Percentiles rank a stretch among this genome's conserved stretches.
Conservation (phyloP, 371 early-diverging fungal species). For the Umbelopsis sp. region DNA sequence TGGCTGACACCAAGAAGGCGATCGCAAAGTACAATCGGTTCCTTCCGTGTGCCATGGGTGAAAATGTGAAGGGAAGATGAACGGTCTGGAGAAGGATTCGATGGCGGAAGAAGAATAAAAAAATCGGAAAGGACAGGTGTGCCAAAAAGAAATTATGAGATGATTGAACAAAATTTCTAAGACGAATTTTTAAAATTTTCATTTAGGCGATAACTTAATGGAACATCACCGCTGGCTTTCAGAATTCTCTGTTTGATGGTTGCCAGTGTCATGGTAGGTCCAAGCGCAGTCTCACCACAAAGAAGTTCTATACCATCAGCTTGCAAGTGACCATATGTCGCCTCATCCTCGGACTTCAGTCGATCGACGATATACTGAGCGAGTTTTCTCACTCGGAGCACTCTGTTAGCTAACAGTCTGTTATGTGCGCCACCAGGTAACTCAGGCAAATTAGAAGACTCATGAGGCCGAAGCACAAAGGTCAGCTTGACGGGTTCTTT, state of each 20-base stretch:
- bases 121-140: neutral
- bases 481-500: conserved; percentile 85
- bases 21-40: conserved; percentile 27
- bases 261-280: conserved; percentile 80
- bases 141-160: neutral
- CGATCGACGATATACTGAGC: conserved; percentile 82
- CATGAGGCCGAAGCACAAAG: conserved; percentile 76
- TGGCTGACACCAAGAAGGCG: conserved; percentile 25
- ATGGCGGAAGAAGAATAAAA: neutral
- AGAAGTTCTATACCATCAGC: conserved; percentile 62
- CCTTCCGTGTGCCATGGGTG: conserved; percentile 22
- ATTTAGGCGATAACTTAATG: conserved; percentile 64
- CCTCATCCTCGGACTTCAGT: conserved; percentile 43
- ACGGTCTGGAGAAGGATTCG: neutral
- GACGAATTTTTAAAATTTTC: conserved; percentile 16
- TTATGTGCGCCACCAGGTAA: conserved; percentile 70
- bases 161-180: neutral
- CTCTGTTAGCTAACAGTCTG: conserved; percentile 82
- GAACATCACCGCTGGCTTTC: conserved; percentile 83
- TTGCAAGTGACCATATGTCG: conserved; percentile 19
- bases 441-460: conserved; percentile 57
- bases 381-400: conserved; percentile 87
- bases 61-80: neutral
- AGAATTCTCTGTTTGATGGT: conserved; percentile 82
- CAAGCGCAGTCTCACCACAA: conserved; percentile 76